Percentiles rank a stretch among this genome's conserved stretches.
phyloP scores from a whole-genome alignment of 768 basidiomycete genomes.

The Kondoa subrosea region DNA sequence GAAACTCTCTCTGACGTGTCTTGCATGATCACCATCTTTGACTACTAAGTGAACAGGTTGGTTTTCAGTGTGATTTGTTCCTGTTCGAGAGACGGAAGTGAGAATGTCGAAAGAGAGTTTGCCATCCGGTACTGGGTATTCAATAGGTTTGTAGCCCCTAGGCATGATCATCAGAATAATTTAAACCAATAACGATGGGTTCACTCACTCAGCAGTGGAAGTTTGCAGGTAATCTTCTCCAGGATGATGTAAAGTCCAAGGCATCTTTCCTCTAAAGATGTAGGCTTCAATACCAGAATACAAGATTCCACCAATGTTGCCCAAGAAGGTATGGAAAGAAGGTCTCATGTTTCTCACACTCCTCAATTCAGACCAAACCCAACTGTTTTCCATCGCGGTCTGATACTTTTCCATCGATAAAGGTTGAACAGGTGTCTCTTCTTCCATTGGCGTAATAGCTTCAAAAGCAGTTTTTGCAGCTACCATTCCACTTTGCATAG shows the following conservation, averaged over 20 bases:
- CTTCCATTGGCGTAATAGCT: constrained; percentile 37
- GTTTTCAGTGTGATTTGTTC: constrained; percentile 93
- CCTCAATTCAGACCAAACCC: constrained; percentile 68
- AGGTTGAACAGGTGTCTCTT: constrained; percentile 29
- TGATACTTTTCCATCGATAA: constrained; percentile 61
- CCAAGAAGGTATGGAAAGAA: constrained; percentile 60
- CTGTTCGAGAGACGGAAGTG: constrained; percentile 73
- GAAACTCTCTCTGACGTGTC: constrained; percentile 61
- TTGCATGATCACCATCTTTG: constrained; percentile 34
- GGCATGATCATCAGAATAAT: neutral
- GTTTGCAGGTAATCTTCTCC: constrained; percentile 52
- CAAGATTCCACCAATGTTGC: constrained; percentile 66
- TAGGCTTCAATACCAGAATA: constrained; percentile 82
- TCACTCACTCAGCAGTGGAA: constrained; percentile 40
- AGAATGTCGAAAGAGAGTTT: constrained; percentile 84
- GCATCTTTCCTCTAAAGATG: constrained; percentile 63
- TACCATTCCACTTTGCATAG: constrained; percentile 97
- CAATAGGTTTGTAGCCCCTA: constrained; percentile 51
- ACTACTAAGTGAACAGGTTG: constrained; percentile 71
- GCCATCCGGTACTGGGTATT: constrained; percentile 71
- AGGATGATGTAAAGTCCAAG: constrained; percentile 71
- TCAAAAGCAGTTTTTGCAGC: constrained; percentile 76
- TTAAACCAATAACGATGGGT: neutral
- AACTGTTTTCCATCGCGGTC: constrained; percentile 49
- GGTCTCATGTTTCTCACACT: constrained; percentile 85